Base-by-base conservation (phyloP, 75 land plant genomes). In the Cunninghamia lanceolata region DNA sequence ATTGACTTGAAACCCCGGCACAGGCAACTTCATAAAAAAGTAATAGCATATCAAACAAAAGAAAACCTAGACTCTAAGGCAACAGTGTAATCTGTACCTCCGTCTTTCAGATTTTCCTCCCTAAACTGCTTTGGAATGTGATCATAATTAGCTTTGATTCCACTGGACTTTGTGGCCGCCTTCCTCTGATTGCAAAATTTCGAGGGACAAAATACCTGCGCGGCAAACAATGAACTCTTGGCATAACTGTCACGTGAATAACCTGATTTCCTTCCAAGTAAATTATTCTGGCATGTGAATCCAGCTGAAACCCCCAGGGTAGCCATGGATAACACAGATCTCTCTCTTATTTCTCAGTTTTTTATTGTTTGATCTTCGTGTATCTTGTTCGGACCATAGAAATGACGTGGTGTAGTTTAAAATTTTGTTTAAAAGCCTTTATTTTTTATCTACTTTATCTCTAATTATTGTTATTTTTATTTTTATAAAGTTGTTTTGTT, bases 81-180 rank as follows among this genome's bases (percentile, higher is more conserved):
- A 34, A 10, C 36, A 32, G 16, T 73, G 32, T 73, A 34, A 34
- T 45, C 15, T 45, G 42, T 68, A 93, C 97, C 54, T 85, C 97
- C 97, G 59, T 97, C 96, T 84, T 93, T 89, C 56, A 97, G 89
- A 86, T 92, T 93, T 15, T 94, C 94, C 87, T 92, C 89, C 16
- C 95, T 84, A 82, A 95, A 97, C 85, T 93, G 93, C 89, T 97
- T 97, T 52, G 99, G 99, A 43, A 95, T 94, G 86, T 93, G 94
- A 85, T 94, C 93, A 13, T 84, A 68, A 10, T 34, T 46, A 3
- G 77, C 84, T 47, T 84, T 56, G 7, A 83, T 88, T 79, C 32
- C 82, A 79, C 14, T 11, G 21, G 39, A 2, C 21, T 17, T 78
- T 8, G 28, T 40, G 45, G 14, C 16, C 32, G n/a, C n/a, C 82